Evolutionary conservation across 106 monocot genomes (phyloP), one percentile per base, ranked within the genome.

Genomic region (Acorus calamus): DNA sequence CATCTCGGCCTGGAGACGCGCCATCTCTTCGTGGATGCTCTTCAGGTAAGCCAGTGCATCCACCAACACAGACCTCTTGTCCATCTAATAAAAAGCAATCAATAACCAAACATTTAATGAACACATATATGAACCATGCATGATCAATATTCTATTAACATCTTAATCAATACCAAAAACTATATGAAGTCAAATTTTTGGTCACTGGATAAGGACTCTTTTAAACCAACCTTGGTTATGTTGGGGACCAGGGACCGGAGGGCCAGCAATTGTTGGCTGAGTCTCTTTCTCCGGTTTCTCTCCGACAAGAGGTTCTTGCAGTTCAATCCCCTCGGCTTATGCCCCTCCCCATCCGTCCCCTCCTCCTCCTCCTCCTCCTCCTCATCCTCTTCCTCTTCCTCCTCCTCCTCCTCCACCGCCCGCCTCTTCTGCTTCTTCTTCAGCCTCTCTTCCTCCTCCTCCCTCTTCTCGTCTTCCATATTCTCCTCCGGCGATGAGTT

Each of bases 261-360:
- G 5, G 9, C 57, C 11, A 57, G 57, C 5, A 57, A 13, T 13
- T 57, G 57, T 13, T 57, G 57, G 57, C 57, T 57, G 11, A 57
- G 57, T 5, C 57, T 8, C 57, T 57, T 57, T 13, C 57, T 57
- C 57, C 57, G 0, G 57, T 57, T 57, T 5, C 57, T 10, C 57
- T 57, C 57, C 57, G 57, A 57, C 57, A 57, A 8, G 5, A 57
- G 57, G 57, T 57, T 57, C 57, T 57, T 57, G 57, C 57, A 57
- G n/a, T 57, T 57, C 57, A 57, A 13, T 0, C 14, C n/a, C 0
- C 57, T 2, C 2, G 14, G 11, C 5, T n/a, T 8, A 0, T 0
- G n/a, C 9, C 5, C 57, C 5, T 6, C 11, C 14, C 57, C 13
- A 5, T 6, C n/a, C n/a, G 2, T 57, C n/a, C 5, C 57, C 11